These are phyloP conservation scores for Flaveria trinervia DNA, from an alignment of 129 eudicot genomes.

Conservation along the genomic window DNA sequence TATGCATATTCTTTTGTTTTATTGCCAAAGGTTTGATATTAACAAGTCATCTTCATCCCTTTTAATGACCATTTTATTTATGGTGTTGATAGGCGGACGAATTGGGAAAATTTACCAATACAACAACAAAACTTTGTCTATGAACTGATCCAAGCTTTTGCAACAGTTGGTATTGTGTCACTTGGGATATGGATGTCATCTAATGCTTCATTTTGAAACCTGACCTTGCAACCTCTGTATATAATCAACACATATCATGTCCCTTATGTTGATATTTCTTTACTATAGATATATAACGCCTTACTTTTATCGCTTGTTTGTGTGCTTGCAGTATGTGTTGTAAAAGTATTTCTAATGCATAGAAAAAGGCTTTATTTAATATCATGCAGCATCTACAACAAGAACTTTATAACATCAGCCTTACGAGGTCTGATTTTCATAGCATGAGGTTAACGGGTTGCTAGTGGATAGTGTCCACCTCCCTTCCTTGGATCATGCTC, in stretches of 20 bases:
- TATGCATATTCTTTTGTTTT: constrained; percentile 34
- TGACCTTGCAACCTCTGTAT: constrained; percentile 39
- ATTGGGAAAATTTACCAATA: constrained; percentile 70
- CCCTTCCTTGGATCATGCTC: constrained; percentile 62
- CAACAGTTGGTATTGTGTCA: constrained; percentile 72
- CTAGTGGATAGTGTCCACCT: constrained; percentile 16
- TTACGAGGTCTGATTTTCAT: background rate
- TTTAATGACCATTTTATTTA: background rate
- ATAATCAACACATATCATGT: constrained; percentile 34
- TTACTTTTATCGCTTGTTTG: constrained; percentile 24
- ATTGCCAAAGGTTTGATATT: background rate
- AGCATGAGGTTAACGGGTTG: background rate
- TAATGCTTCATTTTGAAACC: constrained; percentile 43
- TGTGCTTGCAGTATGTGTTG: constrained; percentile 19
- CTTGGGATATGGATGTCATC: constrained; percentile 89
- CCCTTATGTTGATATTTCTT: constrained; percentile 25
- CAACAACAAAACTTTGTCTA: constrained; percentile 56
- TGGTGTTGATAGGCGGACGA: constrained; percentile 62
- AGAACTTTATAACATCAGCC: background rate
- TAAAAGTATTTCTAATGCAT: background rate
- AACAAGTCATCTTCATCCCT: background rate
- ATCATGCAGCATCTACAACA: background rate
- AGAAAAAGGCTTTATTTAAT: constrained; percentile 8
- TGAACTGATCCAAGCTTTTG: constrained; percentile 89
- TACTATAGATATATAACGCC: constrained; percentile 26